These are phyloP conservation scores for Leccinum uliginosum DNA, from an alignment of 768 basidiomycete genomes.

Conservation along the genomic window DNA sequence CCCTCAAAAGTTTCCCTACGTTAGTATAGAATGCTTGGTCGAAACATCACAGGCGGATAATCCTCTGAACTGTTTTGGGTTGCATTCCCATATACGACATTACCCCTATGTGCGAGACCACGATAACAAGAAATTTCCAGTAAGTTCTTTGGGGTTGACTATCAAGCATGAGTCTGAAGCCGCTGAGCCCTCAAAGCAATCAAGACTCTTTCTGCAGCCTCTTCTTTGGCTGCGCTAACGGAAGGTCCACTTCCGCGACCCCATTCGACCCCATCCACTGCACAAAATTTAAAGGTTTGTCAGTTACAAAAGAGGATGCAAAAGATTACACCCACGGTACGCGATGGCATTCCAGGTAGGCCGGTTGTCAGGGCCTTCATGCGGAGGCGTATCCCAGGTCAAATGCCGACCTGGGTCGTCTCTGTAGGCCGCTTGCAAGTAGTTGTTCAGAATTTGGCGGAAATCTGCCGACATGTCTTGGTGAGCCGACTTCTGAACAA, in stretches of 20 bases:
- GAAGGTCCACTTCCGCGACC: slow-evolving; percentile 19
- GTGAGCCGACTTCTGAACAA: not conserved
- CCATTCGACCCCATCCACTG: slow-evolving; percentile 20
- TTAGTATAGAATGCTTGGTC: not conserved
- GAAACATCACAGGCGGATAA: slow-evolving; percentile 3
- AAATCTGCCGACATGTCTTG: slow-evolving; percentile 7
- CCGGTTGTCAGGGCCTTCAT: slow-evolving; percentile 16
- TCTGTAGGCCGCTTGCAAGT: slow-evolving; percentile 17
- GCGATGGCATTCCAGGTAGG: slow-evolving; percentile 25
- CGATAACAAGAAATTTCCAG: not conserved
- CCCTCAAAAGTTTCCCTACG: not conserved
- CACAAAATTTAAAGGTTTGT: not conserved
- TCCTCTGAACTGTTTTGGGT: slow-evolving; percentile 6
- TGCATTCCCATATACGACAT: slow-evolving; percentile 10
- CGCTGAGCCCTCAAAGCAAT: slow-evolving; percentile 1
- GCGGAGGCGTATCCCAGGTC: slow-evolving; percentile 14
- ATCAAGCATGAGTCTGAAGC: not conserved
- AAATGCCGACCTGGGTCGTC: slow-evolving; percentile 10
- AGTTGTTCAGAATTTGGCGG: slow-evolving; percentile 23
- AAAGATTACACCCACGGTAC: slow-evolving; percentile 11
- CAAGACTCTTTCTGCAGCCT: slow-evolving; percentile 18
- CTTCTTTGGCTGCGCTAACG: slow-evolving; percentile 20
- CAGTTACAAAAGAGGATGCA: not conserved
- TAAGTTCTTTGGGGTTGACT: not conserved
- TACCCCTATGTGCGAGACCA: slow-evolving; percentile 9